Evolutionary conservation across 1,139 yeast genomes (phyloP), one percentile per base, ranked within the genome.

Genomic region (Saccharomyces hybrid): DNA sequence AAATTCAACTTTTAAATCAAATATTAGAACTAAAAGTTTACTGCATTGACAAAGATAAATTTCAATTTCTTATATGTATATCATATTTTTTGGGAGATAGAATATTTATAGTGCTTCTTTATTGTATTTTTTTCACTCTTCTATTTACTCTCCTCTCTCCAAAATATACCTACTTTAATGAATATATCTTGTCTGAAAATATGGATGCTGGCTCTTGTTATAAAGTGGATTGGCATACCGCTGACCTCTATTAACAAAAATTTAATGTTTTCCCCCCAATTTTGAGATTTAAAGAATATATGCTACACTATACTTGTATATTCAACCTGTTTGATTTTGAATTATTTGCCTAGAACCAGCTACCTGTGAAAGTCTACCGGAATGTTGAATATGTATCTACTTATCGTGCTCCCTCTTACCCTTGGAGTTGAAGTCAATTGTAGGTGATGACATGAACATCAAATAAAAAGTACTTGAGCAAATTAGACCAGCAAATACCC

Each of bases 401-500:
- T 16, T 47, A 49, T 14, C 16, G 9, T 26, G 13, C n/a, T 25
- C 14, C 6, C 16, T 47, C 46, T 31, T 34, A 13, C 9, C n/a
- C 56, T 48, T 31, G 25, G 42, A 26, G n/a, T 38, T 20, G n/a
- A 38, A 38, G 23, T 38, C 44, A n/a, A 26, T 47, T 28, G 44
- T 44, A n/a, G 47, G 48, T 9, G 52, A 59, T 14, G 59, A 54
- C 20, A 52, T 49, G 6, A 59, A 41, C n/a, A 64, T 53, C 53
- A 63, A 49, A 52, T 63, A 65, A 6, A 63, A 25, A 5, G 69
- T 61, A 53, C 69, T 63, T 3, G 62, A 53, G 3, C 65, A 61
- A 16, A 67, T 58, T 9, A 67, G 53, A 11, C 69, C 69, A 1
- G 69, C 66, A 54, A 67, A 67, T 13, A 65, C 52, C 70, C 71